Conservation (phyloP, 176 grass and related monocot species). For the Oryza meyeriana region DNA sequence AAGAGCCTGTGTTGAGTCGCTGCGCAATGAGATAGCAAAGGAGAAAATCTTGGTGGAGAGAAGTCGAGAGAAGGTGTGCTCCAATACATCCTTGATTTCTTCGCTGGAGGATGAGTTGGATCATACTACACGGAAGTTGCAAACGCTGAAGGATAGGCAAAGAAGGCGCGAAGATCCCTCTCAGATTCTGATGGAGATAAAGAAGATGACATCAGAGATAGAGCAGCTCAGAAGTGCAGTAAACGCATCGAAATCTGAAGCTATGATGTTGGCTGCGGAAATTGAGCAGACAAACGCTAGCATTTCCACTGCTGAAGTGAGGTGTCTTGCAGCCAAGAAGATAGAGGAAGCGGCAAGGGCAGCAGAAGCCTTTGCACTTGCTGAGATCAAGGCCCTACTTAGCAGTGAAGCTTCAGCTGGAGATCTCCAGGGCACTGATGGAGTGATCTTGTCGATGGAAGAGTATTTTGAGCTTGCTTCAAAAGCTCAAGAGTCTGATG, state of each 20-base stretch:
- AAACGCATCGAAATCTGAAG: slow-evolving; percentile 54
- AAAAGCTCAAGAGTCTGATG: slow-evolving; percentile 52
- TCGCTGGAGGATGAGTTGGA: slow-evolving; percentile 61
- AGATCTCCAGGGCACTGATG: slow-evolving; percentile 20
- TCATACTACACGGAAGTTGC: slow-evolving; percentile 45
- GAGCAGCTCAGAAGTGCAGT: slow-evolving; percentile 50
- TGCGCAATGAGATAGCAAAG: slow-evolving; percentile 49
- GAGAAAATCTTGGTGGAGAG: slow-evolving; percentile 59
- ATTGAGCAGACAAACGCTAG: slow-evolving; percentile 69
- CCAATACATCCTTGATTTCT: slow-evolving; percentile 40
- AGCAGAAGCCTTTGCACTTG: slow-evolving; percentile 68
- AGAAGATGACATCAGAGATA: slow-evolving; percentile 61
- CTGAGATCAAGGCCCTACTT: slow-evolving; percentile 68
- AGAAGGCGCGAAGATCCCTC: slow-evolving; percentile 29
- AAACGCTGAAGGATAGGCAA: slow-evolving; percentile 37
- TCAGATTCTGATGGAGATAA: slow-evolving; percentile 53
- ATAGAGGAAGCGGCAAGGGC: slow-evolving; percentile 74
- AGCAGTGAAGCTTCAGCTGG: slow-evolving; percentile 48
- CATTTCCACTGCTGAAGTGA: slow-evolving; percentile 68
- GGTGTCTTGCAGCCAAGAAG: slow-evolving; percentile 68
- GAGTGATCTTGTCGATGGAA: slow-evolving; percentile 55
- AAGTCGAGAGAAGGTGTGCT: slow-evolving; percentile 45
- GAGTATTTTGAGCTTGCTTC: slow-evolving; percentile 57
- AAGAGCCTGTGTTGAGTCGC: slow-evolving; percentile 38
- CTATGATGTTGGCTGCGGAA: slow-evolving; percentile 48